phyloP scores from a whole-genome alignment of 2,329 filamentous ascomycete species.

The Pyrenophora teres region DNA sequence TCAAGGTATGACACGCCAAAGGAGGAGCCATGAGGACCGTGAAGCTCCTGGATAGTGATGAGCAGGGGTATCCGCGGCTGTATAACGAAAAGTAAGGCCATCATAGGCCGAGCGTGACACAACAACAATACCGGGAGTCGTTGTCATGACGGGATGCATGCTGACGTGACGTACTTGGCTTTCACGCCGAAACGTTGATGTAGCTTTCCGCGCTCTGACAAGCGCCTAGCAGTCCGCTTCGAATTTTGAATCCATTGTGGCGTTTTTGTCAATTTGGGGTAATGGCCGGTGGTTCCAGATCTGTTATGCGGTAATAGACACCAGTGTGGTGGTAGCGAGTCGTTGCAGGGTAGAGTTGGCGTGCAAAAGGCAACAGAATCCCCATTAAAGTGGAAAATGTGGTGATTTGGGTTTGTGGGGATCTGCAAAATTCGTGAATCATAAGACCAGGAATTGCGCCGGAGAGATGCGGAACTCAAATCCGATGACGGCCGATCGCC shows the following conservation, averaged over 20 bases:
- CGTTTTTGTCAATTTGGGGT: background rate
- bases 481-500: constrained; percentile 20
- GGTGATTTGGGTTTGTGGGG: constrained; percentile 1
- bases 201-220: constrained; percentile 15
- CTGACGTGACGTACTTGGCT: constrained; percentile 21
- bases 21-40: constrained; percentile 1
- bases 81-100: background rate
- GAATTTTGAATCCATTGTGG: constrained; percentile 27
- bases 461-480: constrained; percentile 16
- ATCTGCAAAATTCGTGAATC: constrained; percentile 9
- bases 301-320: background rate
- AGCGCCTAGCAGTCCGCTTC: constrained; percentile 21
- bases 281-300: background rate
- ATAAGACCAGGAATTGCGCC: constrained; percentile 6
- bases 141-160: constrained; percentile 3
- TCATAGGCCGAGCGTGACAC: constrained; percentile 1
- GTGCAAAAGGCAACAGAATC: background rate
- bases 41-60: constrained; percentile 9
- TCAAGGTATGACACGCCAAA: background rate
- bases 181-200: constrained; percentile 4
- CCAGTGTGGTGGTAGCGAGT: background rate
- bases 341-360: background rate
- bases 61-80: constrained; percentile 7
- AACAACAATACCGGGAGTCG: background rate
- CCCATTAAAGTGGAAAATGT: too few relatives aligned